phyloP scores from a whole-genome alignment of 1,139 yeast genomes.

The Sugiyamaella paludigena region DNA sequence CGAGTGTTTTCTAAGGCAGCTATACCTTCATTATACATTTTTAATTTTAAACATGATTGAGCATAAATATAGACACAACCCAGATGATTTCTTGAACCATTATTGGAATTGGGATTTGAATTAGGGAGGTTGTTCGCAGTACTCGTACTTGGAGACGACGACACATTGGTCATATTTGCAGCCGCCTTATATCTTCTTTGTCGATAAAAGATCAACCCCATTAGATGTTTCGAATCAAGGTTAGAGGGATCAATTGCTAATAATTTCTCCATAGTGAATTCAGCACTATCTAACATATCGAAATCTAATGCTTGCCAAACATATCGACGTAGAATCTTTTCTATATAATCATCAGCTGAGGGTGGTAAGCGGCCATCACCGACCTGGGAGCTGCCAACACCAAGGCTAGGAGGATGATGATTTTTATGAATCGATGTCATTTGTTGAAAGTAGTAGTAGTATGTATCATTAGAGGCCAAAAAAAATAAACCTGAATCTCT shows the following conservation, averaged over 20 bases:
- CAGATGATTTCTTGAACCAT: slow-evolving; percentile 44
- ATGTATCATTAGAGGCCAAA: no score
- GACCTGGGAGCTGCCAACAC: no score
- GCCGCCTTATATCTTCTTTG: slow-evolving; percentile 60
- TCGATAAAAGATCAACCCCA: slow-evolving; percentile 59
- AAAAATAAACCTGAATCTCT: no score
- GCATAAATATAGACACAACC: slow-evolving; percentile 76
- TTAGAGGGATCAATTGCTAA: slow-evolving; percentile 53
- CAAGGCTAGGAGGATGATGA: no score
- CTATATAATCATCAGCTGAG: slow-evolving; percentile 10
- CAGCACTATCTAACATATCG: slow-evolving; percentile 68
- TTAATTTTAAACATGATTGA: slow-evolving; percentile 57
- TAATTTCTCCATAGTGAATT: slow-evolving; percentile 75
- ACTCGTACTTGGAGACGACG: no score
- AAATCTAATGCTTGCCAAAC: slow-evolving; percentile 70
- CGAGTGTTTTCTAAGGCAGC: slow-evolving; percentile 45
- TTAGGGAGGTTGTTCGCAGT: no score
- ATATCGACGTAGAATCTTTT: slow-evolving; percentile 24
- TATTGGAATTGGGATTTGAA: no score
- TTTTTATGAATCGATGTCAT: no score
- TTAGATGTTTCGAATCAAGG: slow-evolving; percentile 58
- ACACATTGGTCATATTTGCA: slow-evolving; percentile 21
- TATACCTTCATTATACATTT: slow-evolving; percentile 62
- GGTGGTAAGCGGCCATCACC: background rate
- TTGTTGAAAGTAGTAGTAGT: no score